Evolutionary conservation across 2,329 filamentous ascomycete species (phyloP).

Genomic region (Scleromitrula shiraiana): DNA sequence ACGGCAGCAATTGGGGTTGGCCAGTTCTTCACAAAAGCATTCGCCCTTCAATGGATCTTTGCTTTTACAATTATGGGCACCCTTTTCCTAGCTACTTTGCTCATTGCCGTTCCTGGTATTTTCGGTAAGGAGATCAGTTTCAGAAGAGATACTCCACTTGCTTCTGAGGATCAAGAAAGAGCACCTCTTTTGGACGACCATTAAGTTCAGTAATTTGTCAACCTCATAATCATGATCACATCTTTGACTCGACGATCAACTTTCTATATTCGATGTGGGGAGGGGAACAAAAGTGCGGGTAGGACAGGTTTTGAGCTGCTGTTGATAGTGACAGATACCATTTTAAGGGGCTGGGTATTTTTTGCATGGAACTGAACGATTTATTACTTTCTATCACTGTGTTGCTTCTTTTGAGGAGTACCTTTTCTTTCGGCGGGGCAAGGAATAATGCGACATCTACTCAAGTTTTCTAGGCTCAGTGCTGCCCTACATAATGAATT

Average conservation of each 20-base stretch:
- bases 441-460: not conserved
- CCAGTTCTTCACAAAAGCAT: conserved; percentile 63
- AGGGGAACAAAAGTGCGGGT: no score
- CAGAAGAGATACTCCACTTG: conserved; percentile 36
- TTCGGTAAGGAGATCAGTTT: conserved; percentile 50
- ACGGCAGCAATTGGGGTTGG: conserved; percentile 67
- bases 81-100: conserved; percentile 61
- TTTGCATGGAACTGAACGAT: not conserved
- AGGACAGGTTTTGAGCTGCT: no score
- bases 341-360: not conserved
- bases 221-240: no score
- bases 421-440: not conserved
- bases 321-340: not conserved
- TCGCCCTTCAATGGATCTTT: conserved; percentile 89
- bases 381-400: not conserved
- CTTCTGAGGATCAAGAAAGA: conserved; percentile 43
- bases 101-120: conserved; percentile 56
- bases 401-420: not conserved
- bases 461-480: not conserved
- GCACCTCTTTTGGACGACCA: conserved; percentile 51
- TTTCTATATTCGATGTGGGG: no score
- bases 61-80: conserved; percentile 74
- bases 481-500: not conserved
- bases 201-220: conserved; percentile 15
- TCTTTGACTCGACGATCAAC: no score